Base-by-base conservation (phyloP, 2,329 filamentous ascomycete species). In the Chaetomiaceae sp. region DNA sequence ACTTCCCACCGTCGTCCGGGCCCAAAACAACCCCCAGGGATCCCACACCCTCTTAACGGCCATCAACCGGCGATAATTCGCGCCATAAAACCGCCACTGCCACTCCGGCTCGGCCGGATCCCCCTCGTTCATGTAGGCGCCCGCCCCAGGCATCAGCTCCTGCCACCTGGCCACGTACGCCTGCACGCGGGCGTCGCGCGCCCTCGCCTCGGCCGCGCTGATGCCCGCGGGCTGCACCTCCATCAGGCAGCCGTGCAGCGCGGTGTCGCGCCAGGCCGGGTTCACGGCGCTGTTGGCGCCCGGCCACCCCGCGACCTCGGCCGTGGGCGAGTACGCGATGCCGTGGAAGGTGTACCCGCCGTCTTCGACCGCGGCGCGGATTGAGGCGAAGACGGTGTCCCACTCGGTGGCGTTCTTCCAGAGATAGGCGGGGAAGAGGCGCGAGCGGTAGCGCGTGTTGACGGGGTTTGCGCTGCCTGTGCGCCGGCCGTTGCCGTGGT, bases 31-130 rank as follows among this genome's bases (percentile, higher is more conserved):
- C 2, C 63, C 63, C 42, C 63, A 55, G 16, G 69, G 61, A 63
- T 74, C 75, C 58, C 68, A 71, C 41, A 59, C 63, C 42, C 66
- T 59, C 67, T 77, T 77, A 13, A 77, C 62, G 1, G 13, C 41
- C 25, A 67, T 23, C 56, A 72, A 47, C 6, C 48, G 52, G 2
- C 53, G 45, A 48, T 73, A 73, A 43, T 32, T 53, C 10, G 1
- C 13, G 21, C 64, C 51, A 43, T 54, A 62, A 30, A 62, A 62
- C 10, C 41, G 45, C 38, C 14, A 10, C 57, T 61, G 53, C 60
- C 60, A 62, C n/a, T 54, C 46, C 27, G 23, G n/a, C 54, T 62
- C 60, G 10, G 34, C 51, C 10, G 56, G 56, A 37, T 60, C 58
- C 1, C 55, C 60, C 52, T 62, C 60, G 36, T 60, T 60, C 53